These are phyloP conservation scores for Mucor piriformis DNA, from an alignment of 371 early-diverging fungal genomes.

Conservation along the genomic window DNA sequence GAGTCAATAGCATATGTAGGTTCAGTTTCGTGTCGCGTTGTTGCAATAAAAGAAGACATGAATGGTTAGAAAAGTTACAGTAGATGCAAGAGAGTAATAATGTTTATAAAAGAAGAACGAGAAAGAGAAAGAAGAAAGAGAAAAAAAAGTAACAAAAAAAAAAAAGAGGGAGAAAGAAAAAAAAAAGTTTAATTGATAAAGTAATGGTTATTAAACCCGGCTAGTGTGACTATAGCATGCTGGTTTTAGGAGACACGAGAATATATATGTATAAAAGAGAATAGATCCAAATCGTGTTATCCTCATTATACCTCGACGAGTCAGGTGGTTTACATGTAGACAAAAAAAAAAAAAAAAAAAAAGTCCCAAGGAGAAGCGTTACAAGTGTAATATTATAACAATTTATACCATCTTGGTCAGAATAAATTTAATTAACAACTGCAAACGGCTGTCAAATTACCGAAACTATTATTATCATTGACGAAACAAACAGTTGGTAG, in stretches of 20 bases:
- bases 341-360: neutral
- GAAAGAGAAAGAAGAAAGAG: neutral
- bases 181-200: constrained; percentile 22
- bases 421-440: neutral
- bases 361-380: neutral
- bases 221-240: constrained; percentile 33
- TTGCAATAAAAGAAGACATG: constrained; percentile 9
- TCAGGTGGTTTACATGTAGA: constrained; percentile 18
- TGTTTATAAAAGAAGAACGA: neutral
- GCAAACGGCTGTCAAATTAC: constrained; percentile 26
- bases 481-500: too few relatives aligned
- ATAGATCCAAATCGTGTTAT: constrained; percentile 30
- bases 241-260: constrained; percentile 31
- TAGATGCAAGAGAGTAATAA: neutral
- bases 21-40: constrained; percentile 2
- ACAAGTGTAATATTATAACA: neutral
- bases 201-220: constrained; percentile 25
- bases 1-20: neutral
- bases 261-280: constrained; percentile 8
- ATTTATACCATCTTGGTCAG: neutral
- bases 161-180: constrained; percentile 8
- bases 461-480: constrained; percentile 10
- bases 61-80: neutral
- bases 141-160: neutral
- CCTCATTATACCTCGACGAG: constrained; percentile 15